A percentile compares a stretch with the other conserved stretches of the same genome.
phyloP scores from a whole-genome alignment of 768 basidiomycete species.

The Leccinum fibrillosum region DNA sequence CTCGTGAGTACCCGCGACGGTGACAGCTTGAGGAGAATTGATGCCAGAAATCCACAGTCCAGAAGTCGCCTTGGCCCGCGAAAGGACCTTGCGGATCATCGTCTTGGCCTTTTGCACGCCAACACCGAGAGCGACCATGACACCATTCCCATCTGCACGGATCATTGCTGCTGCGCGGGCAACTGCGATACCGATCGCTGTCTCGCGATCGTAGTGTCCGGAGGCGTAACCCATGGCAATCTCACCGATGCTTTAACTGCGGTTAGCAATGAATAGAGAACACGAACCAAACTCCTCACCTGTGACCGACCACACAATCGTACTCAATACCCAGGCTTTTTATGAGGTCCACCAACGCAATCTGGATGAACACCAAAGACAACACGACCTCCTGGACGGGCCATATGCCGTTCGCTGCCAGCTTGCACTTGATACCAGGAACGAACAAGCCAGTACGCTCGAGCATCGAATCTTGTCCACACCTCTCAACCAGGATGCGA shows the following conservation, averaged over 20 bases:
- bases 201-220: slow-evolving; percentile 34
- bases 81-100: slow-evolving; percentile 34
- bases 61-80: slow-evolving; percentile 19
- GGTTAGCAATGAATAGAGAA: slow-evolving; percentile 6
- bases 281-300: slow-evolving; percentile 12
- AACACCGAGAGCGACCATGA: slow-evolving; percentile 36
- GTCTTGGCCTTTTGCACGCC: slow-evolving; percentile 29
- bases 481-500: slow-evolving; percentile 28
- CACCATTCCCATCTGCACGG: slow-evolving; percentile 33
- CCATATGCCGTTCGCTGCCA: slow-evolving; percentile 28
- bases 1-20: slow-evolving; percentile 30
- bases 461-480: slow-evolving; percentile 30
- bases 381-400: slow-evolving; percentile 33
- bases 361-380: slow-evolving; percentile 32
- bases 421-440: slow-evolving; percentile 23
- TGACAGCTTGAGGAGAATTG: slow-evolving; percentile 37
- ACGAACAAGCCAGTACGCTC: slow-evolving; percentile 33
- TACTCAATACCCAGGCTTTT: slow-evolving; percentile 30
- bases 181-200: slow-evolving; percentile 33
- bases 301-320: slow-evolving; percentile 34
- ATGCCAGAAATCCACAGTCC: slow-evolving; percentile 36
- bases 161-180: slow-evolving; percentile 37
- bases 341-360: slow-evolving; percentile 34
- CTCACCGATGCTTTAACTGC: slow-evolving; percentile 27
- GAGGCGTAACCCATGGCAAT: slow-evolving; percentile 38